Evolutionary conservation across 1,284 basidiomycete species (phyloP).

Genomic region (Puccinia novopanici): DNA sequence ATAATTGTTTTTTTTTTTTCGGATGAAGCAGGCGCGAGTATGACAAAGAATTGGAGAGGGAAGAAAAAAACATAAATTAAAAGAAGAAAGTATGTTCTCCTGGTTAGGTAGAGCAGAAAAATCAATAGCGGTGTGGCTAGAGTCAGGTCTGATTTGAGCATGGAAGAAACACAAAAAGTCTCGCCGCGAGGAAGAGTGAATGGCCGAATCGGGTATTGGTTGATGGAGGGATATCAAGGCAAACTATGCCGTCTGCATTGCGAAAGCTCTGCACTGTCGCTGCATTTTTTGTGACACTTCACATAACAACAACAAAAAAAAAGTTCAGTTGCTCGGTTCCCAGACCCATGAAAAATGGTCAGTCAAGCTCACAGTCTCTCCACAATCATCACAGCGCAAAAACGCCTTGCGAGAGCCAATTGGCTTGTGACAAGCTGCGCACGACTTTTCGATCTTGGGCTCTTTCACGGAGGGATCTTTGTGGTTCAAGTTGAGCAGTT

Average conservation of each 20-base stretch:
- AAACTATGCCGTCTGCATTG: background rate
- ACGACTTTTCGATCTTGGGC: conserved; percentile 11
- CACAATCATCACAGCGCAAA: conserved; percentile 48
- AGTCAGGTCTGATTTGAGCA: background rate
- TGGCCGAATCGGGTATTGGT: no score
- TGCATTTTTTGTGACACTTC: conserved; percentile 47
- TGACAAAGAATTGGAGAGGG: background rate
- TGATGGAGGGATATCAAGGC: background rate
- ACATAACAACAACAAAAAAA: background rate
- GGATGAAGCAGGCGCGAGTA: background rate
- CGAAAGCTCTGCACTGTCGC: conserved; percentile 2
- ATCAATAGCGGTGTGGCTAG: background rate
- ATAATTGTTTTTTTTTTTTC: no score
- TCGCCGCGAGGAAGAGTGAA: background rate
- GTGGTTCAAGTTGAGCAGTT: conserved; percentile 20
- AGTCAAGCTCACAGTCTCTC: conserved; percentile 28
- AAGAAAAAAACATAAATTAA: background rate
- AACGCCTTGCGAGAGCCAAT: conserved; percentile 31
- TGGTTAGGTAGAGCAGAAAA: background rate
- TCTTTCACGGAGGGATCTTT: conserved; percentile 6
- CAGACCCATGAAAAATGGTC: background rate
- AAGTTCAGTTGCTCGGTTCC: background rate
- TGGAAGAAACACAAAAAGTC: no score
- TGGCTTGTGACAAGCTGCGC: conserved; percentile 36
- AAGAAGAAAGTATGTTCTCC: background rate